A percentile compares a stretch with the other conserved stretches of the same genome.
Conservation (phyloP, 495 filamentous ascomycete species). For the Aspergillus wentii region DNA sequence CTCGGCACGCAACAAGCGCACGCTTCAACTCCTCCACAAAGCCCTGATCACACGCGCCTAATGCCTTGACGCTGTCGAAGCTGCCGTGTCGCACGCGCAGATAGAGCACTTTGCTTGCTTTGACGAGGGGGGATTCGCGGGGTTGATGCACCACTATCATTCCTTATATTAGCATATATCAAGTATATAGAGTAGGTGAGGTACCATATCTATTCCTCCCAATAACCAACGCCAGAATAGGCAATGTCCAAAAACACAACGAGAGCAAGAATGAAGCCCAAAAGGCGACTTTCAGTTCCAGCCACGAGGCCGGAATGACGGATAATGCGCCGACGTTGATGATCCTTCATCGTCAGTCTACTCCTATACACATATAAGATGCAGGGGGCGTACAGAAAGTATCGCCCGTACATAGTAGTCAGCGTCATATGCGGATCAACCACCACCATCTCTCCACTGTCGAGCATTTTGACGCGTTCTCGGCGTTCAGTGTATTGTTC, state of each 20-base stretch:
- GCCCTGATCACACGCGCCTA: conserved; percentile 49
- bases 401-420: neutral
- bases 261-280: conserved; percentile 51
- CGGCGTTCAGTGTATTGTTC: conserved; percentile 33
- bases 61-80: conserved; percentile 12
- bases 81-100: conserved; percentile 9
- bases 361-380: no score
- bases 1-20: conserved; percentile 55
- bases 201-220: conserved; percentile 1
- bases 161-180: neutral
- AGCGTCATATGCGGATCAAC: conserved; percentile 55
- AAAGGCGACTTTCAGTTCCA: conserved; percentile 44
- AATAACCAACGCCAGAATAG: neutral
- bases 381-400: neutral
- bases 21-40: conserved; percentile 60
- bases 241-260: conserved; percentile 14
- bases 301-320: conserved; percentile 22
- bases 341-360: conserved; percentile 20
- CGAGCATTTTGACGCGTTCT: conserved; percentile 25
- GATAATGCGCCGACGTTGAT: conserved; percentile 35
- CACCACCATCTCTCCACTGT: conserved; percentile 51
- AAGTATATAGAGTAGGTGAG: neutral
- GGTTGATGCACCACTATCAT: conserved; percentile 30
- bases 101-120: conserved; percentile 26
- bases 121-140: conserved; percentile 32